Conservation (phyloP, 768 basidiomycete species). For the Psilocybe azurescens region DNA sequence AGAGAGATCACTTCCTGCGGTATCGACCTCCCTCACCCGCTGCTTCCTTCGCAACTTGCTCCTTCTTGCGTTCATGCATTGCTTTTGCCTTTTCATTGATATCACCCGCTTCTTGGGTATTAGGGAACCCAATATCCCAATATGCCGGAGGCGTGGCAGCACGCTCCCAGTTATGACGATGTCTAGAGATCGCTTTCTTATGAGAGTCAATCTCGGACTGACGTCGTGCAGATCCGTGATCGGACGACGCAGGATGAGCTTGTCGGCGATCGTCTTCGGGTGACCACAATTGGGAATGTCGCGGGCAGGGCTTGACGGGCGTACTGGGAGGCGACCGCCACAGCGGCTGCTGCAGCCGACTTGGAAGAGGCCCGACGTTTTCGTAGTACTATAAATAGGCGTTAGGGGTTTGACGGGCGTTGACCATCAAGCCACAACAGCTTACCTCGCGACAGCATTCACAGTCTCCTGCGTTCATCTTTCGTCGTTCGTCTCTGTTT, state of each 20-base stretch:
- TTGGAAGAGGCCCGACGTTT: slow-evolving; percentile 73
- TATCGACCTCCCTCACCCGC: slow-evolving; percentile 49
- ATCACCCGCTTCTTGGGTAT: slow-evolving; percentile 76
- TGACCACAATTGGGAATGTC: slow-evolving; percentile 21
- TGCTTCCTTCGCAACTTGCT: slow-evolving; percentile 64
- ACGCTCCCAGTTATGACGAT: slow-evolving; percentile 73
- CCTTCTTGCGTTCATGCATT: slow-evolving; percentile 72
- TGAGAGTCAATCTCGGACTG: slow-evolving; percentile 51
- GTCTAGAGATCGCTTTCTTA: slow-evolving; percentile 72
- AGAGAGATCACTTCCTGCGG: slow-evolving; percentile 28
- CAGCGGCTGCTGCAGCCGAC: slow-evolving; percentile 64
- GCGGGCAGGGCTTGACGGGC: slow-evolving; percentile 35
- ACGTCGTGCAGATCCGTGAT: slow-evolving; percentile 13
- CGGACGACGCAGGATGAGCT: slow-evolving; percentile 8
- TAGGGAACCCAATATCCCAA: slow-evolving; percentile 91
- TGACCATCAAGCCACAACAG: not conserved
- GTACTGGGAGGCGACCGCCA: slow-evolving; percentile 70
- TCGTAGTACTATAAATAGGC: slow-evolving; percentile 71
- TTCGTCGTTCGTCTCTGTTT: slow-evolving; percentile 61
- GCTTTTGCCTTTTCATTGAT: slow-evolving; percentile 78
- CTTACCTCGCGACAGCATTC: slow-evolving; percentile 79
- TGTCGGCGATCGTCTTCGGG: slow-evolving; percentile 4
- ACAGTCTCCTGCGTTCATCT: slow-evolving; percentile 79
- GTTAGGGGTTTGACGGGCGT: slow-evolving; percentile 1
- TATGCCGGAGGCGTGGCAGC: slow-evolving; percentile 84